Evolutionary conservation across 75 land plant species (phyloP).

Genomic region (Azolla pinnata): DNA sequence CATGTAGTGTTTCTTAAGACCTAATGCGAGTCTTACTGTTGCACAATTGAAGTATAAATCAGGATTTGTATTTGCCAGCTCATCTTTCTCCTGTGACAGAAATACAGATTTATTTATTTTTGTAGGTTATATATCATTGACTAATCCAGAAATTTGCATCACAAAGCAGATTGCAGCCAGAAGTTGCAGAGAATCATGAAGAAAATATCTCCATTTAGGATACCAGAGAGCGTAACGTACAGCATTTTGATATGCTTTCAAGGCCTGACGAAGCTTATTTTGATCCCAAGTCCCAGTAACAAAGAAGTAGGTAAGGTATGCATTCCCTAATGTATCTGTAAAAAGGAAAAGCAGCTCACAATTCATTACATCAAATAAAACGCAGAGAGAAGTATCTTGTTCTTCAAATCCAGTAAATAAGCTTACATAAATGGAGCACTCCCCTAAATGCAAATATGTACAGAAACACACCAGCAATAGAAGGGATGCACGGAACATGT

Average conservation of each 20-base stretch:
- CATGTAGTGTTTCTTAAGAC: not conserved
- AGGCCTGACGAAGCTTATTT: constrained; percentile 54
- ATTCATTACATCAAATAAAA: too few species aligned
- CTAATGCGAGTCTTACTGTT: constrained; percentile 44
- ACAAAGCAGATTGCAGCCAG: not conserved
- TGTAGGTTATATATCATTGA: too few species aligned
- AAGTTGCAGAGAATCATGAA: too few species aligned
- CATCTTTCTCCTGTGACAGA: constrained; percentile 70
- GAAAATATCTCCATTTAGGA: too few species aligned
- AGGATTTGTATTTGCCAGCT: constrained; percentile 60
- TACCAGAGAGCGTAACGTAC: constrained; percentile 38
- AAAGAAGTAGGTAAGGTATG: constrained; percentile 80
- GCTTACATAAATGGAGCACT: too few species aligned
- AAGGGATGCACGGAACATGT: too few species aligned
- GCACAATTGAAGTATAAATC: constrained; percentile 88
- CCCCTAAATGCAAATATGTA: too few species aligned
- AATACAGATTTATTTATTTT: not conserved
- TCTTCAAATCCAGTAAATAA: too few species aligned
- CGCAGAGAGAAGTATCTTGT: too few species aligned
- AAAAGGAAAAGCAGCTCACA: too few species aligned
- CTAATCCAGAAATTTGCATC: too few species aligned
- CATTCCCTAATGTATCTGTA: constrained; percentile 91
- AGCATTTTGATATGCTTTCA: constrained; percentile 95
- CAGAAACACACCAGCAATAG: too few species aligned
- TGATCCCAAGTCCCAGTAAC: constrained; percentile 89